Base-by-base conservation (phyloP, 495 filamentous ascomycete genomes). In the Neurospora pannonica region DNA sequence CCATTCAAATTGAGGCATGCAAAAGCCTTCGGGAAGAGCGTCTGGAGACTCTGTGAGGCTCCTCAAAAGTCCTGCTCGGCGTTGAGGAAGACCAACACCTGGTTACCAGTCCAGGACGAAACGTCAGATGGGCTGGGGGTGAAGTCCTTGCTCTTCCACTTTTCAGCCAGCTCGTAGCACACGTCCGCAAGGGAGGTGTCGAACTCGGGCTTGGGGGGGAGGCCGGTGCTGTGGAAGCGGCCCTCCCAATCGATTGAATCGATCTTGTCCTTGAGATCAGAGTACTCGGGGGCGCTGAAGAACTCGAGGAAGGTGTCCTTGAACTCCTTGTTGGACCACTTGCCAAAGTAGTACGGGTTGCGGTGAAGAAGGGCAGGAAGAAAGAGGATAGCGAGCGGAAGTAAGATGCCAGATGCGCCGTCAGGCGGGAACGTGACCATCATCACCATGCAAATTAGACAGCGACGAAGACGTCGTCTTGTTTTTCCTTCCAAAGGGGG, bases 71-170 rank as follows among this genome's bases (percentile, higher is more conserved):
- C 81, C 74, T 94, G 89, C 38, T 97, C 83, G 17, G 85, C 81
- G 77, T 97, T 93, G 40, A 99, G 88, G 82, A 99, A 97, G 21
- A 98, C 93, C 34, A 98, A 90, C 43, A 92, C 87, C 80, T 99
- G 95, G 78, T 95, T 97, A 9, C 93, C 92, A 3, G 88, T 90
- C 87, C 93, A 92, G 34, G 85, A 86, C 54, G 88, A 78, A 38
- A 96, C 88, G 76, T 99, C 96, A 19, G 86, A 85, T 19, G 85
- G 74, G 38, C 80, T 83, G 4, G 96, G 94, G 75, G 87, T 83
- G 82, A 94, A 97, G 37, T 84, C 77, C 80, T 85, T 71, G 72
- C 78, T 74, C 81, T 92, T 82, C 95, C 95, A 99, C 80, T 94
- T 92, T 13, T 90, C 83, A 3, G 94, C 90, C 13, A 99, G 88